phyloP scores from a whole-genome alignment of 2,329 filamentous ascomycete species.

The Coniochaeta sp. region DNA sequence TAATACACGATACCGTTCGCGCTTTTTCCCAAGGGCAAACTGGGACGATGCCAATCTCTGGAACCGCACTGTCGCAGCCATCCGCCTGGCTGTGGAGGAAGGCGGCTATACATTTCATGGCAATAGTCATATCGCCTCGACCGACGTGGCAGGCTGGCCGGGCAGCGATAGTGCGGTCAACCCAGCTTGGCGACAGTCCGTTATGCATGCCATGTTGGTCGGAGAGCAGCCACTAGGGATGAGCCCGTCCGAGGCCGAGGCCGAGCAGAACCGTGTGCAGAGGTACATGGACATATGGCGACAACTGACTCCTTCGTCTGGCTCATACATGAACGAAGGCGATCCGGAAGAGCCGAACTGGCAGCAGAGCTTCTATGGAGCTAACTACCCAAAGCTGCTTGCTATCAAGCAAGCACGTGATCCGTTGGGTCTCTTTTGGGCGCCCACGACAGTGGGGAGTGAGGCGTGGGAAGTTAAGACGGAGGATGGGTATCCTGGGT shows the following conservation, averaged over 20 bases:
- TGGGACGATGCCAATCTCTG: slow-evolving; percentile 12
- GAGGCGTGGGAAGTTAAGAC: slow-evolving; percentile 9
- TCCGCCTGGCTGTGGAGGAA: slow-evolving; percentile 13
- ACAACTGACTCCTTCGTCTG: slow-evolving; percentile 9
- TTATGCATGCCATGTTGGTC: slow-evolving; percentile 12
- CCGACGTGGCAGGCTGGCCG: slow-evolving; percentile 13
- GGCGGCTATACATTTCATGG: slow-evolving; percentile 19
- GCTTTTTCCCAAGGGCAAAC: slow-evolving; percentile 16
- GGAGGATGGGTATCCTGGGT: slow-evolving; percentile 2
- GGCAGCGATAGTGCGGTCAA: slow-evolving; percentile 16
- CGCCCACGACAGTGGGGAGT: slow-evolving; percentile 8
- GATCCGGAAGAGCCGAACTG: slow-evolving; percentile 8
- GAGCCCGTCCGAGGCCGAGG: slow-evolving; percentile 6
- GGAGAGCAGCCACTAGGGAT: slow-evolving; percentile 9
- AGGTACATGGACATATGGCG: slow-evolving; percentile 8
- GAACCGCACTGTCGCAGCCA: slow-evolving; percentile 11
- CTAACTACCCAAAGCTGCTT: slow-evolving; percentile 4
- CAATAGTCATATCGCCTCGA: slow-evolving; percentile 13
- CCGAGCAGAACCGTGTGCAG: slow-evolving; percentile 6
- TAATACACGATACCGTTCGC: slow-evolving; percentile 17
- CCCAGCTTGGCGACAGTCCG: slow-evolving; percentile 16
- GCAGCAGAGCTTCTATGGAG: slow-evolving; percentile 6
- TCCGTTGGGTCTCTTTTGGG: slow-evolving; percentile 12
- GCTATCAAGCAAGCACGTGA: slow-evolving; percentile 6
- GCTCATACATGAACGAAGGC: slow-evolving; percentile 13